Conservation (phyloP, 78 protist genomes). For the Mastigamoeba balamuthi region DNA sequence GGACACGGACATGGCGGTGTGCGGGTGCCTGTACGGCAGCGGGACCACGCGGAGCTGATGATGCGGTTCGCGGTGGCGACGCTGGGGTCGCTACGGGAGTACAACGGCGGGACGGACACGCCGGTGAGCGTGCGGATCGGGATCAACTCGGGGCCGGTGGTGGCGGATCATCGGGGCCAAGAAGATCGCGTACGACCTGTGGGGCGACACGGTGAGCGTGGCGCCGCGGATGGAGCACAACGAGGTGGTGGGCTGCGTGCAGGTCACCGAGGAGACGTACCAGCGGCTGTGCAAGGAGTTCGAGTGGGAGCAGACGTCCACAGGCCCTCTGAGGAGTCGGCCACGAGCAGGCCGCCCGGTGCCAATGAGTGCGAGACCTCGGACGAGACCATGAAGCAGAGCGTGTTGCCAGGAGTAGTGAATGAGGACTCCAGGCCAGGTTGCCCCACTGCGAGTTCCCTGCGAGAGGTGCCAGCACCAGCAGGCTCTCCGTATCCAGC, state of each 20-base stretch:
- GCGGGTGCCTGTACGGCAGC: conserved; percentile 20
- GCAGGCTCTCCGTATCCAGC: too few species aligned
- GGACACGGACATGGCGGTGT: conserved; percentile 28
- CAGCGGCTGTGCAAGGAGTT: conserved; percentile 3
- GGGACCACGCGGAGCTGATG: not conserved
- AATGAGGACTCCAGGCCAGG: too few species aligned
- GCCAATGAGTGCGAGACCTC: too few species aligned
- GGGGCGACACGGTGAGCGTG: conserved; percentile 36
- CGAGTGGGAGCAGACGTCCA: too few species aligned
- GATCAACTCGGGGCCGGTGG: conserved; percentile 31
- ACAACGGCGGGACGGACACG: not conserved
- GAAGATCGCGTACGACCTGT: conserved; percentile 24
- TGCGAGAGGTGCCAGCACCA: too few species aligned
- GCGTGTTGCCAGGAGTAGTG: too few species aligned
- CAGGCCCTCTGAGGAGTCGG: too few species aligned
- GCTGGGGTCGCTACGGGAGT: not conserved
- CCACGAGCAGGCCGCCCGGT: too few species aligned
- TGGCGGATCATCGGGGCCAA: conserved; percentile 20
- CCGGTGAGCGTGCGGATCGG: conserved; percentile 24
- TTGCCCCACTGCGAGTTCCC: too few species aligned
- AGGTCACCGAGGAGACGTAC: conserved; percentile 20
- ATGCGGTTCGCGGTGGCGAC: conserved; percentile 6
- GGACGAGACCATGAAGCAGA: too few species aligned
- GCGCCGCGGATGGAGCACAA: conserved; percentile 51
- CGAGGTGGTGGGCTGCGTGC: conserved; percentile 34